Conservation (phyloP, 495 filamentous ascomycete genomes). For the Podospora pseudocomata region DNA sequence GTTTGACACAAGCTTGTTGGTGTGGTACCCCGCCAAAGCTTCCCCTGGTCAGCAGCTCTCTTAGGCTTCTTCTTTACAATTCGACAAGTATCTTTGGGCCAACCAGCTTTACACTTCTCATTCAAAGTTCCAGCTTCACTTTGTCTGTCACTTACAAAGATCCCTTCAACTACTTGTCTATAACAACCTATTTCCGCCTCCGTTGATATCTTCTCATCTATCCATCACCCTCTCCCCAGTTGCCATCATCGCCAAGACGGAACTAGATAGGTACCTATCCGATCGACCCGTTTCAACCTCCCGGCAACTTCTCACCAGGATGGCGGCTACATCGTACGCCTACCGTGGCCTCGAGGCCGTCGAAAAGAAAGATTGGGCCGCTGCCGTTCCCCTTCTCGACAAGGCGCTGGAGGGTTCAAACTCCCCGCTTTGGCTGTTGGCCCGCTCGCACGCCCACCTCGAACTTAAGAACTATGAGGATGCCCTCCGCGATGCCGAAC, state of each 20-base stretch:
- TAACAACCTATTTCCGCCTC: no score
- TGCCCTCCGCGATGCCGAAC: slow-evolving; percentile 77
- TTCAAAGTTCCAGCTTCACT: neutral
- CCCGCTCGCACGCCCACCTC: slow-evolving; percentile 79
- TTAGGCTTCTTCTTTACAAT: slow-evolving; percentile 9
- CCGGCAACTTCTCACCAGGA: slow-evolving; percentile 11
- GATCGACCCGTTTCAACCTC: neutral
- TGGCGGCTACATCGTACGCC: slow-evolving; percentile 34
- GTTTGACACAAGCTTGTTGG: neutral
- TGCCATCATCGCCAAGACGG: neutral
- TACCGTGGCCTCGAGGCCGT: slow-evolving; percentile 56
- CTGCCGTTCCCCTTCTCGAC: slow-evolving; percentile 71
- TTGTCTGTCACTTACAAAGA: neutral
- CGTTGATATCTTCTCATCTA: no score
- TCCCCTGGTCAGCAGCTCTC: neutral
- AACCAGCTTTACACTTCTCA: no score
- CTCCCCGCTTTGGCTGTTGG: slow-evolving; percentile 78
- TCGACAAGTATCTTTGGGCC: slow-evolving; percentile 13
- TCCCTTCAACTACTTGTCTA: no score
- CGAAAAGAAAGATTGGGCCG: slow-evolving; percentile 54
- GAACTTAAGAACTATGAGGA: slow-evolving; percentile 50
- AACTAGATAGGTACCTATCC: neutral
- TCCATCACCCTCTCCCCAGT: no score
- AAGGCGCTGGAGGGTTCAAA: slow-evolving; percentile 64
- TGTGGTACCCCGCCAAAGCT: slow-evolving; percentile 11